Evolutionary conservation across 495 filamentous ascomycete species (phyloP).

Genomic region (Podospora fimiseda): DNA sequence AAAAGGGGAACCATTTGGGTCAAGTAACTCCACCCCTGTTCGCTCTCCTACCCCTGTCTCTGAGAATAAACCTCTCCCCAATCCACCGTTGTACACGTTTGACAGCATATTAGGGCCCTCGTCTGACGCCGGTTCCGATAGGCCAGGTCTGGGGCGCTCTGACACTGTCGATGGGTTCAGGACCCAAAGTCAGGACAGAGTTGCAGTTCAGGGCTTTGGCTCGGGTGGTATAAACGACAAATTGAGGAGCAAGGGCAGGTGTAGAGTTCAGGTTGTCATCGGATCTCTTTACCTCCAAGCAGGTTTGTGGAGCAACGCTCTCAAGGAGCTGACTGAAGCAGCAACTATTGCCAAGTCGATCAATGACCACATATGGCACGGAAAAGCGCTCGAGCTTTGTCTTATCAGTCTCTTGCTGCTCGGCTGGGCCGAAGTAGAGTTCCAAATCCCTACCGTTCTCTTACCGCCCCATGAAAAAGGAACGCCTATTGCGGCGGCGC

Average conservation of each 20-base stretch:
- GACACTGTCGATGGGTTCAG: conserved; percentile 32
- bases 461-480: conserved; percentile 43
- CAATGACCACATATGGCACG: conserved; percentile 94
- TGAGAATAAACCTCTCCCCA: conserved; percentile 39
- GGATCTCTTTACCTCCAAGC: conserved; percentile 82
- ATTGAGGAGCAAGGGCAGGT: conserved; percentile 74
- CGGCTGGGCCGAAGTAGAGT: conserved; percentile 79
- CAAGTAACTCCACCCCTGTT: conserved; percentile 42
- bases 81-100: conserved; percentile 59
- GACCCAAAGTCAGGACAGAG: conserved; percentile 63
- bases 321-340: conserved; percentile 78
- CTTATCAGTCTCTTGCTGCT: conserved; percentile 76
- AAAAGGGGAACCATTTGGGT: conserved; percentile 29
- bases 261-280: conserved; percentile 71
- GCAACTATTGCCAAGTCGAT: conserved; percentile 68
- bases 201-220: conserved; percentile 79
- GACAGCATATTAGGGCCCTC: conserved; percentile 57
- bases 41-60: conserved; percentile 47
- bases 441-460: conserved; percentile 60
- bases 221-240: conserved; percentile 65
- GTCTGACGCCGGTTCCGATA: conserved; percentile 31
- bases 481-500: conserved; percentile 37
- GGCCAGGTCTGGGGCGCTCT: conserved; percentile 20
- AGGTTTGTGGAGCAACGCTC: conserved; percentile 81
- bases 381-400: conserved; percentile 85